Percentiles rank a stretch among this genome's conserved stretches.
phyloP scores from a whole-genome alignment of 176 grass and related monocot genomes.

The Aegilops bicornis region DNA sequence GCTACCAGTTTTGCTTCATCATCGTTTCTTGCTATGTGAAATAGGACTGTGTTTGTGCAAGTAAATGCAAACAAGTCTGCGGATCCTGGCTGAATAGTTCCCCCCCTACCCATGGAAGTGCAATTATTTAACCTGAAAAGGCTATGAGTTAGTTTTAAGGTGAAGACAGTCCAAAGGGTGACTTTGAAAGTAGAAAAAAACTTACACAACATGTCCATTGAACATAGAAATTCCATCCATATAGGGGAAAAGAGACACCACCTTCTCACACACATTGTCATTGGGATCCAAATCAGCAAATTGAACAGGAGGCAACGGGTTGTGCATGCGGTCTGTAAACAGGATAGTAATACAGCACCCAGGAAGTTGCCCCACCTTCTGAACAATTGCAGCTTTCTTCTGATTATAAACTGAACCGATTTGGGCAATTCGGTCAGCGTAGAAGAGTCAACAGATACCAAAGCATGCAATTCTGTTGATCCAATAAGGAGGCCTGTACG shows the following conservation, averaged over 20 bases:
- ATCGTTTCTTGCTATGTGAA: background rate
- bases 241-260: background rate
- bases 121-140: background rate
- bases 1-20: background rate
- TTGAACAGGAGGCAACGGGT: background rate
- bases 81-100: background rate
- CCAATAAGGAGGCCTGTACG: background rate
- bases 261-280: background rate
- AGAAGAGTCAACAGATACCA: background rate
- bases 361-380: background rate
- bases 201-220: background rate
- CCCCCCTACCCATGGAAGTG: background rate
- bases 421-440: background rate
- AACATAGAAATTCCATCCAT: background rate
- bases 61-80: background rate
- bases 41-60: background rate
- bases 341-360: background rate
- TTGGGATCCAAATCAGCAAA: background rate
- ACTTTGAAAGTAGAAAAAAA: background rate
- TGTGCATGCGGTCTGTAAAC: background rate
- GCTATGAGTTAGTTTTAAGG: background rate
- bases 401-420: background rate
- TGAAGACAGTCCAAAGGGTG: background rate
- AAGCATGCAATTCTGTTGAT: background rate
- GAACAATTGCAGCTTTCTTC: background rate